Evolutionary conservation across 106 monocot species (phyloP), one percentile per base, ranked within the genome.

Genomic region (Dendrobium officinale): DNA sequence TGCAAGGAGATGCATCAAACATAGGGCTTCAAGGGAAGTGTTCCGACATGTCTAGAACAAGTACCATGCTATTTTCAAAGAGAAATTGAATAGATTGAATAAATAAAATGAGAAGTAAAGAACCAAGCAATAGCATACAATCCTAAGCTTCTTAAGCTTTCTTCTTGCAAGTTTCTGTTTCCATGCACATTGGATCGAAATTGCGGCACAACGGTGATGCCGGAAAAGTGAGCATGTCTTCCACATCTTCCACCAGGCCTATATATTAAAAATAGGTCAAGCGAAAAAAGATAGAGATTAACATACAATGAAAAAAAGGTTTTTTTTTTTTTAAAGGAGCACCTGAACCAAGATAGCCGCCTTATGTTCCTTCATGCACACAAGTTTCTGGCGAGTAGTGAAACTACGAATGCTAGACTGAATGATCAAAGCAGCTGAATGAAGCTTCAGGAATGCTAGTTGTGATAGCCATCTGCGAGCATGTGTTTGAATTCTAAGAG

Each of bases 181-280:
- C 98, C 92, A 98, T 31, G 89, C 86, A 84, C 91, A 95, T 77
- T 98, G 98, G 83, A 98, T 82, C 16, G 83, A 78, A 58, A 98
- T 66, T 31, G 83, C 82, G 42, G 92, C 87, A 76, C 29, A 58
- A 74, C 81, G 77, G 67, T 75, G 88, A 37, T 82, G 81, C 58
- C 66, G 85, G 75, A 90, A 92, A 42, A 22, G 26, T 10, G 42
- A 78, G 42, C 16, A 55, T 67, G 76, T 75, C 83, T 90, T 89
- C 84, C 85, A 77, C 85, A 82, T 91, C 77, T 88, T 94, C 98
- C 98, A 98, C 77, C 73, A 79, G n/a, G 90, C 87, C 98, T 98
- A 76, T 54, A 56, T 55, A 37, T 33, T n/a, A 67, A 73, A 33
- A 83, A 75, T 33, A 18, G 31, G 31, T 67, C 13, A 79, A n/a